Evolutionary conservation across 2,329 filamentous ascomycete species (phyloP), one percentile per base, ranked within the genome.

Genomic region (Pseudopithomyces chartarum): DNA sequence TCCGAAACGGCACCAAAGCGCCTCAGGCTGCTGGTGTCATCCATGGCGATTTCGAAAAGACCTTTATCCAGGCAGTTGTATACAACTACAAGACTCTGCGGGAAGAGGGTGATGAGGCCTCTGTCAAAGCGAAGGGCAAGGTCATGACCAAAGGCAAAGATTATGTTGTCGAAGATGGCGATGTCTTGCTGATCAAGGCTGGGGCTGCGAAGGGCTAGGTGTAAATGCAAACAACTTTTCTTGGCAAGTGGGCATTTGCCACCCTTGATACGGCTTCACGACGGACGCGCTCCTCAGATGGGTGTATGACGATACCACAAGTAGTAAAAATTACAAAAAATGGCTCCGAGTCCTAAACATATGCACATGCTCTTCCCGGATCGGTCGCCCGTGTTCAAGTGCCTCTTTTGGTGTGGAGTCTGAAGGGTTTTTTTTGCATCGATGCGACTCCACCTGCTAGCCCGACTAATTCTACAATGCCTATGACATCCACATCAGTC

Each of bases 81-180:
- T 98, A 96, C 82, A 98, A 97, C 82, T 99, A 87, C 80, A 82
- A 76, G 23, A 80, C 84, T 2, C 81, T 99, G 52, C 92, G 89
- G 80, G 95, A 98, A 79, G 82, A 90, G 47, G 94, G 94, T 51
- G 92, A 96, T 63, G 95, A 99, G 82, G 82, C 87, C 22, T 86
- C 90, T 65, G 90, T 97, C 65, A 96, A 93, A 84, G 86, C 94
- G 23, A 94, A 94, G 79, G 95, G 95, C 70, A 99, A 99, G 84
- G 79, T 99, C 65, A 91, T 97, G 89, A 98, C 94, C 57, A 99
- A 99, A 85, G 95, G 95, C 74, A 98, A 98, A 83, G 94, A 98
- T 50, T 98, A 99, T 76, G 85, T 94, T 6, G 87, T 95, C 11
- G 87, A 93, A 75, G 91, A 96, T 73, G 91, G 91, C 48, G 91